Evolutionary conservation across 2,329 filamentous ascomycete genomes (phyloP), one percentile per base, ranked within the genome.

Genomic region (Sporothrix euskadiensis): DNA sequence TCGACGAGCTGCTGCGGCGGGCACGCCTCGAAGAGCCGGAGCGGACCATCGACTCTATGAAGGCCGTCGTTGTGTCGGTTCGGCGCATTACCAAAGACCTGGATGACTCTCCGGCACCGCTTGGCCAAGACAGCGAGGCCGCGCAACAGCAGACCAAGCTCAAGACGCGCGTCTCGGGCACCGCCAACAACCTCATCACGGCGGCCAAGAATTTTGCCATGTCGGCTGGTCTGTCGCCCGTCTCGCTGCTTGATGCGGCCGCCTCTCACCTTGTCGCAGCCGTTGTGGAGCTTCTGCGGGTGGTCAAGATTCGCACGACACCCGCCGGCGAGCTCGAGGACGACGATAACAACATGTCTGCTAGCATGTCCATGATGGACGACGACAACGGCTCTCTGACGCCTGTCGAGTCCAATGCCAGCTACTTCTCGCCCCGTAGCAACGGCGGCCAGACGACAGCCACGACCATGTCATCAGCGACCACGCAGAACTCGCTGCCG

Each of bases 161-260:
- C 75, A 97, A 93, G 82, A 88, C 89, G 69, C 91, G 91, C 74
- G 92, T 98, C 3, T 97, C 94, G n/a, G 91, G 92, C 2, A 97
- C 95, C 1, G 94, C 96, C 68, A 98, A 98, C 85, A 96, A 95
- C 79, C 86, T 99, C 73, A 98, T 98, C 78, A 98, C 95, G 2
- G 94, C 95, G 1, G 92, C 93, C 47, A 97, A 97, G 84, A 97
- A 97, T 79, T 97, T 96, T 81, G 91, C 92, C 47, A 88, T 89
- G 12, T 91, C 94, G 0, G 90, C 89, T 26, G 96, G 96, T 41
- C 88, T 99, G 44, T 95, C 94, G 0, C 96, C 96, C 0, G 91
- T 99, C n/a, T 97, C 94, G 6, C 84, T 99, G 3, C 85, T 99
- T 30, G 96, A 99, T 81, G 96, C 95, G 3, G 95, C 96, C 1